These are phyloP conservation scores for Psilocybe tampanensis DNA, from an alignment of 768 basidiomycete genomes.

Conservation along the genomic window DNA sequence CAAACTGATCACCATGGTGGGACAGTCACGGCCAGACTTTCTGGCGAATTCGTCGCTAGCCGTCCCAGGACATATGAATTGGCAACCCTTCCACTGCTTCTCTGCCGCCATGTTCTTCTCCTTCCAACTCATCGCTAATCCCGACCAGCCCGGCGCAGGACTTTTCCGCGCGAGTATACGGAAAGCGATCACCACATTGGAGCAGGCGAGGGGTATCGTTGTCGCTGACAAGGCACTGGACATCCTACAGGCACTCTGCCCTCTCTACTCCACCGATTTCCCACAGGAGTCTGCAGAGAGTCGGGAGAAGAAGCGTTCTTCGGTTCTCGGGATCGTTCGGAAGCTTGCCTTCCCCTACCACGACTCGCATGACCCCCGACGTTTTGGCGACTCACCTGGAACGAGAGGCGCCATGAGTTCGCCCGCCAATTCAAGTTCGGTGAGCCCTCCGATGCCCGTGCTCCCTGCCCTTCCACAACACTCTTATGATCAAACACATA, in stretches of 20 bases:
- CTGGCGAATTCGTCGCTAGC: conserved; percentile 67
- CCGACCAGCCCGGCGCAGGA: conserved; percentile 77
- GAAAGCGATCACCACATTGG: conserved; percentile 66
- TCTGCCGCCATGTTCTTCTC: conserved; percentile 90
- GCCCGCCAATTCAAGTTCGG: conserved; percentile 59
- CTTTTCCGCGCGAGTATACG: conserved; percentile 77
- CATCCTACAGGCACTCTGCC: conserved; percentile 71
- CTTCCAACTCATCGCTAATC: conserved; percentile 82
- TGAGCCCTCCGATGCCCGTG: conserved; percentile 54
- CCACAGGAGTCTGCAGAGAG: conserved; percentile 48
- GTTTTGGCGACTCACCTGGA: conserved; percentile 51
- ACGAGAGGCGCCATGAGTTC: conserved; percentile 49
- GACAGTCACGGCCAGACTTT: conserved; percentile 77
- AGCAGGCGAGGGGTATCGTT: conserved; percentile 61
- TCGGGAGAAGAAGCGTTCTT: conserved; percentile 60
- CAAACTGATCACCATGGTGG: conserved; percentile 76
- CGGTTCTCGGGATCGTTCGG: conserved; percentile 66
- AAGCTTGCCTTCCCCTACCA: conserved; percentile 85
- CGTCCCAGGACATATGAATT: conserved; percentile 82
- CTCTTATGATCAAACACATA: conserved; percentile 37
- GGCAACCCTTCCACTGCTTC: conserved; percentile 85
- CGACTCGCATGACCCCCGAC: conserved; percentile 59
- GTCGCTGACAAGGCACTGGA: conserved; percentile 77
- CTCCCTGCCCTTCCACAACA: conserved; percentile 36
- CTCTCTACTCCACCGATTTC: conserved; percentile 72